A percentile compares a stretch with the other conserved stretches of the same genome.
These are phyloP conservation scores for Lasiodiplodia sp. DNA, from an alignment of 2,329 filamentous ascomycete species.

Conservation along the genomic window DNA sequence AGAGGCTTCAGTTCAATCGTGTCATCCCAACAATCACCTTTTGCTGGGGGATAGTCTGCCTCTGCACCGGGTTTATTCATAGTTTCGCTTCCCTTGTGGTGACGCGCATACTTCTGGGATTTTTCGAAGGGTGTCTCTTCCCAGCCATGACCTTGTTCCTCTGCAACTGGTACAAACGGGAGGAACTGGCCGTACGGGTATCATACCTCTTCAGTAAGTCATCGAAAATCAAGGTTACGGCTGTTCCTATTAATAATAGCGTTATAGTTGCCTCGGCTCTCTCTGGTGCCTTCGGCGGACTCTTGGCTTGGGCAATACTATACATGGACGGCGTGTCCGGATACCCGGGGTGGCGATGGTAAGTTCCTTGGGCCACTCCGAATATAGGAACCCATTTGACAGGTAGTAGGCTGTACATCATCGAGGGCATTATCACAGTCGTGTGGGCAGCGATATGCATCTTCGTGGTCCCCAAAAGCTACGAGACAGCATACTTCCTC, in stretches of 20 bases:
- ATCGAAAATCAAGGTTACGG: background rate
- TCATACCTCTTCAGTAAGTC: constrained; percentile 39
- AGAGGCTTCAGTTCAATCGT: constrained; percentile 44
- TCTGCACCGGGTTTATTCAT: constrained; percentile 39
- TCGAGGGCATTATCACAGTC: constrained; percentile 43
- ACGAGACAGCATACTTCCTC: constrained; percentile 45
- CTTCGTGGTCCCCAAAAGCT: constrained; percentile 42
- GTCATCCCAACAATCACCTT: constrained; percentile 41
- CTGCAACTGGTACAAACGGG: constrained; percentile 43
- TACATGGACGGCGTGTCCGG: constrained; percentile 40
- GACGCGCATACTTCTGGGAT: constrained; percentile 37
- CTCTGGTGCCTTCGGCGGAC: constrained; percentile 39
- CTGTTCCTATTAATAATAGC: background rate
- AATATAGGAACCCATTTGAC: background rate
- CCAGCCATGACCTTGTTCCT: constrained; percentile 42
- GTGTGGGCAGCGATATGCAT: constrained; percentile 40
- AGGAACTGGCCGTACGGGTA: constrained; percentile 41
- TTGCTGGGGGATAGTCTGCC: constrained; percentile 39
- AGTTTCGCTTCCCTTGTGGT: constrained; percentile 37
- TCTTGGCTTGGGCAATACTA: constrained; percentile 41
- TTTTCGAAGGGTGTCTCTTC: constrained; percentile 45
- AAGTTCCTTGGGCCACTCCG: background rate
- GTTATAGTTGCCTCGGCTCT: constrained; percentile 36
- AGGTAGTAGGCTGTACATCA: constrained; percentile 38
- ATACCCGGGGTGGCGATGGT: constrained; percentile 41